Evolutionary conservation across 139 green algal species (phyloP).

Genomic region (Asterochloris erici): DNA sequence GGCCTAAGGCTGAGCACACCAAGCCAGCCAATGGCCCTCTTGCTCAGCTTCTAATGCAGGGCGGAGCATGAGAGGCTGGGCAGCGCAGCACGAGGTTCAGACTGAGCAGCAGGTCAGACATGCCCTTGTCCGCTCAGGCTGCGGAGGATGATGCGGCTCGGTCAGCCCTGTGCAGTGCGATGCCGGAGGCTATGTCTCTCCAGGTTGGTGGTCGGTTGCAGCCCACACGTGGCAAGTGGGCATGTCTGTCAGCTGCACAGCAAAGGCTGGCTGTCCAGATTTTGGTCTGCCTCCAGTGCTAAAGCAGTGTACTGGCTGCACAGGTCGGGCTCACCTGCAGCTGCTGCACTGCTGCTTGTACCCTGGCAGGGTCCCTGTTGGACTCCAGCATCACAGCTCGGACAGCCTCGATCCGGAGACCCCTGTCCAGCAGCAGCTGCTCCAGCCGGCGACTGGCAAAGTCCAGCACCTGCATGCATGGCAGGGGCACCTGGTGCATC

Average conservation of each 20-base stretch:
- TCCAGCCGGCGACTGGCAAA: slow-evolving; percentile 85
- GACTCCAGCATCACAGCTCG: slow-evolving; percentile 84
- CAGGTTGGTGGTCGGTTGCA: no score
- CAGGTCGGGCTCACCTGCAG: slow-evolving; percentile 43
- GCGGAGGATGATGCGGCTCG: background rate
- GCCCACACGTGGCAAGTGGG: no score
- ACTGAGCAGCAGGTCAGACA: background rate
- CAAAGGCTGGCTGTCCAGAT: no score
- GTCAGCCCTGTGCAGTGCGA: background rate
- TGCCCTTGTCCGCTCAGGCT: background rate
- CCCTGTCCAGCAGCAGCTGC: slow-evolving; percentile 87
- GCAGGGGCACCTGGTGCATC: no score
- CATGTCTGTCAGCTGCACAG: no score
- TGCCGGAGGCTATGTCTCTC: no score
- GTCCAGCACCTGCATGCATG: slow-evolving; percentile 35
- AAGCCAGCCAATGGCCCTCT: no score
- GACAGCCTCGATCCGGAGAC: slow-evolving; percentile 61
- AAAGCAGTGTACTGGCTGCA: background rate
- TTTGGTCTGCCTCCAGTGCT: no score
- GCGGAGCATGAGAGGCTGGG: no score
- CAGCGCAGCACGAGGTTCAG: no score
- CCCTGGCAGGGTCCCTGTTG: slow-evolving; percentile 72
- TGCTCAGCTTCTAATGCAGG: no score
- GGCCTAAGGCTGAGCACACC: no score
- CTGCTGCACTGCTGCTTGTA: slow-evolving; percentile 52